Percentiles rank a stretch among this genome's conserved stretches.
phyloP scores from a whole-genome alignment of 768 basidiomycete genomes.

The Dioszegia aurantiaca region DNA sequence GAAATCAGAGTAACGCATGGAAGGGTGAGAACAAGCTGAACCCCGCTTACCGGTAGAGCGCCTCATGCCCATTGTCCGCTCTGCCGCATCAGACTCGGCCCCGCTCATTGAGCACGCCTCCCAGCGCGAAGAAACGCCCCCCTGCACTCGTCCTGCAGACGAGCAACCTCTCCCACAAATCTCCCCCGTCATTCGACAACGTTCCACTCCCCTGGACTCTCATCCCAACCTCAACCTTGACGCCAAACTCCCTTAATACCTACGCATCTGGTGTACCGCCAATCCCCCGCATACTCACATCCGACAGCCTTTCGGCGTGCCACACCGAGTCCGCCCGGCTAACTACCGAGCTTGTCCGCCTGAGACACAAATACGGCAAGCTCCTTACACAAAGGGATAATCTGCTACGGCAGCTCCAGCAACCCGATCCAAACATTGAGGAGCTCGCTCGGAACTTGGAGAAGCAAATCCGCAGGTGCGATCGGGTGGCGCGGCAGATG shows the following conservation, averaged over 20 bases:
- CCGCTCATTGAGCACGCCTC: not conserved
- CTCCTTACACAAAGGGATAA: constrained; percentile 20
- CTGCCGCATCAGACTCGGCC: too few relatives aligned
- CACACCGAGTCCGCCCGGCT: constrained; percentile 19
- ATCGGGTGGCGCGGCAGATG: constrained; percentile 32
- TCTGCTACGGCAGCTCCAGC: constrained; percentile 11
- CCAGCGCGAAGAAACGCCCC: constrained; percentile 17
- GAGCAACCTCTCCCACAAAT: constrained; percentile 18
- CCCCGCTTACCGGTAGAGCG: not conserved
- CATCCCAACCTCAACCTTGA: constrained; percentile 6
- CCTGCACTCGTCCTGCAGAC: constrained; percentile 20
- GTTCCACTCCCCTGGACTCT: constrained; percentile 34
- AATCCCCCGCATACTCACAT: constrained; percentile 17
- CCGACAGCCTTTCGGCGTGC: constrained; percentile 9
- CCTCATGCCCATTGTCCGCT: not conserved
- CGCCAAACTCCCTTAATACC: not conserved
- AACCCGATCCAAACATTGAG: not conserved
- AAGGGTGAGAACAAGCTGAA: not conserved
- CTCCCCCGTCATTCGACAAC: constrained; percentile 14
- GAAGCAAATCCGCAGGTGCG: constrained; percentile 17
- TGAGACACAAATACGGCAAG: constrained; percentile 20
- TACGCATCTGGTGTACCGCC: not conserved
- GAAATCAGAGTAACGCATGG: not conserved
- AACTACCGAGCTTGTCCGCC: constrained; percentile 14
- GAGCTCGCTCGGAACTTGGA: constrained; percentile 13